Percentiles rank a stretch among this genome's conserved stretches.
Evolutionary conservation across 2,329 filamentous ascomycete species (phyloP).

Genomic region (Pezicula carpinea): DNA sequence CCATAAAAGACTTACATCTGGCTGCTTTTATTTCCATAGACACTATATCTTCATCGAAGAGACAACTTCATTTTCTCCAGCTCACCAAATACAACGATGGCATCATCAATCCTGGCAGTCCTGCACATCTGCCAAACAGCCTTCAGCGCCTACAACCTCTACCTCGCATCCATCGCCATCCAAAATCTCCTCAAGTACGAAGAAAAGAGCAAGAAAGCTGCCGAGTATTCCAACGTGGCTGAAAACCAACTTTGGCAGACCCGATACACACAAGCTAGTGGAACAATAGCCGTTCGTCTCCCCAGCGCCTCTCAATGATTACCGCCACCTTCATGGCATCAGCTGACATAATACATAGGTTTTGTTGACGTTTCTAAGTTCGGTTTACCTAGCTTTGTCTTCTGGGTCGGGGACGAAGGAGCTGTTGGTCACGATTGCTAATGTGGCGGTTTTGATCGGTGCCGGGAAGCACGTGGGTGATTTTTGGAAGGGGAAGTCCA

Average conservation of each 20-base stretch:
- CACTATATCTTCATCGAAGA: too few species aligned
- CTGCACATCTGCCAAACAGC: conserved; percentile 34
- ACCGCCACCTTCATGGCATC: too few species aligned
- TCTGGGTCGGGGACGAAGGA: neutral
- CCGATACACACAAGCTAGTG: conserved; percentile 37
- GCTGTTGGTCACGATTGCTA: conserved; percentile 4
- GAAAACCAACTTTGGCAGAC: conserved; percentile 38
- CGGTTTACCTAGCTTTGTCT: conserved; percentile 3
- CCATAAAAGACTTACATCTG: too few species aligned
- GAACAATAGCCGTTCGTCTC: conserved; percentile 31
- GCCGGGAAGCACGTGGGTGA: conserved; percentile 14
- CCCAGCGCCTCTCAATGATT: conserved; percentile 10
- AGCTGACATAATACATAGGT: conserved; percentile 7
- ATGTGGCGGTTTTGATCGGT: conserved; percentile 15
- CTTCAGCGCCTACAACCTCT: conserved; percentile 37
- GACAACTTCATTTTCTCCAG: too few species aligned
- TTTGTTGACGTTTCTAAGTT: conserved; percentile 10
- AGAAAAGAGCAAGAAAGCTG: conserved; percentile 37
- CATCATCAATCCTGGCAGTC: conserved; percentile 21
- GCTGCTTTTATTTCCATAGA: too few species aligned
- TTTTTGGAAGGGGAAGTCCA: conserved; percentile 19
- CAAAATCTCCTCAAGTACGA: conserved; percentile 41
- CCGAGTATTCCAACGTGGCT: conserved; percentile 38
- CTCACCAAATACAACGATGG: conserved; percentile 7
- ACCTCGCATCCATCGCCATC: conserved; percentile 37